Evolutionary conservation across 108 stramenopile species (phyloP), one percentile per base, ranked within the genome.

Genomic region (Pseudonitzschia multiseries): DNA sequence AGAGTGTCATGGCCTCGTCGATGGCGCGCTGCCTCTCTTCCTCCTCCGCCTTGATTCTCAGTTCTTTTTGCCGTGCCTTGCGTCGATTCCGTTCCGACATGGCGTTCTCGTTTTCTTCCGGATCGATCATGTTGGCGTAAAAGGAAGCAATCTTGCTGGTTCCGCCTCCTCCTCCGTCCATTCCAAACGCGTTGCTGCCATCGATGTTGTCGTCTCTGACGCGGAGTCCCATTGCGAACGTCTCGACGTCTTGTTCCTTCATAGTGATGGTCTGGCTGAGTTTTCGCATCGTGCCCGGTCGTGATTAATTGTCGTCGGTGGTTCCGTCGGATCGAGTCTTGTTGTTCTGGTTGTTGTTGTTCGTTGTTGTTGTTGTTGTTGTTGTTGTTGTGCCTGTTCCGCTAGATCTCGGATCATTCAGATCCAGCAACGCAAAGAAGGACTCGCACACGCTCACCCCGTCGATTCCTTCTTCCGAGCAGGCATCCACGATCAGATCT

Each of bases 91-190:
- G 69, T 62, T 90, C 89, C 5, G 83, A 84, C 29, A 68, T 67
- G 18, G 81, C 89, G 18, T 76, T 85, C 8, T 71, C 65, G 76
- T 80, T 71, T 12, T 72, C 60, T 14, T 76, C 68, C 13, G 74
- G 63, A 69, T 86, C 86, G 66, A 90, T 87, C 86, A 87, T 86
- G 61, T 90, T 90, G 5, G 87, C 89, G 68, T 82, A 87, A 64
- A 87, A 90, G 15, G 72, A 48, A 32, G 81, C 81, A 62, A 90
- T 84, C 46, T 76, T 53, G 4, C 84, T 81, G 28, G 60, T 43
- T 4, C 65, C 67, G 14, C 28, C 73, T 42, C 46, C 79, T n/a
- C 31, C 42, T n/a, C 62, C 76, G 27, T 9, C 57, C n/a, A n/a
- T n/a, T 13, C 28, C 61, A 20, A 40, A 62, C 32, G 32, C 5